Evolutionary conservation across 129 eudicot species (phyloP).

Genomic region (Flaveria brownii): DNA sequence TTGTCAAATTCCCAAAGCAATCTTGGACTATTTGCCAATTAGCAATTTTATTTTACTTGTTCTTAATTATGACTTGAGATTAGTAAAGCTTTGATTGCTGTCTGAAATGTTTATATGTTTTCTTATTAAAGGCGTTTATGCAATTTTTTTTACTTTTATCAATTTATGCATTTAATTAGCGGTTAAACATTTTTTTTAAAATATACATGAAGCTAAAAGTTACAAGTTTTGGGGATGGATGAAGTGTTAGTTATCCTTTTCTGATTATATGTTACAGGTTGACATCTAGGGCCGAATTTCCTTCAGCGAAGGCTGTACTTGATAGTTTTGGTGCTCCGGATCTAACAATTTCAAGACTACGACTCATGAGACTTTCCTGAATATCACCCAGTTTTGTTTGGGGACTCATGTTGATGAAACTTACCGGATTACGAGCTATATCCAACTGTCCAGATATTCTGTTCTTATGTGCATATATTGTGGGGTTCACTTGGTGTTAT

Average conservation of each 20-base stretch:
- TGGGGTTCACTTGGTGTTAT: not conserved
- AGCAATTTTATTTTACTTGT: not conserved
- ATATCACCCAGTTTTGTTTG: slow-evolving; percentile 13
- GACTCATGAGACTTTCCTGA: slow-evolving; percentile 43
- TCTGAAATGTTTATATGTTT: not conserved
- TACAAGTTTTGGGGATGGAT: too few species aligned
- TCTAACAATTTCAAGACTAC: slow-evolving; percentile 64
- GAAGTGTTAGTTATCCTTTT: not conserved
- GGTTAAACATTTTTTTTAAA: too few species aligned
- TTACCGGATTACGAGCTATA: slow-evolving; percentile 1
- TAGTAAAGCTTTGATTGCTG: not conserved
- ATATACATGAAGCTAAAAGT: too few species aligned
- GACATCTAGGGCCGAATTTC: slow-evolving; percentile 84
- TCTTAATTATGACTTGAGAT: not conserved
- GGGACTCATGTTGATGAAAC: not conserved
- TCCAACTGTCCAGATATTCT: slow-evolving; percentile 6
- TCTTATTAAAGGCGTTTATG: not conserved
- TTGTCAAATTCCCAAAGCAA: not conserved
- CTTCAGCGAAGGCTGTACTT: slow-evolving; percentile 63
- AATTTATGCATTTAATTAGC: not conserved
- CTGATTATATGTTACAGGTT: slow-evolving; percentile 39
- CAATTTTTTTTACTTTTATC: not conserved
- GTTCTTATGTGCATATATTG: slow-evolving; percentile 19
- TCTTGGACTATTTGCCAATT: not conserved
- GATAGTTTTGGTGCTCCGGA: slow-evolving; percentile 89